A percentile compares a stretch with the other conserved stretches of the same genome.
Conservation (phyloP, 768 basidiomycete species). For the Serendipita sp. region DNA sequence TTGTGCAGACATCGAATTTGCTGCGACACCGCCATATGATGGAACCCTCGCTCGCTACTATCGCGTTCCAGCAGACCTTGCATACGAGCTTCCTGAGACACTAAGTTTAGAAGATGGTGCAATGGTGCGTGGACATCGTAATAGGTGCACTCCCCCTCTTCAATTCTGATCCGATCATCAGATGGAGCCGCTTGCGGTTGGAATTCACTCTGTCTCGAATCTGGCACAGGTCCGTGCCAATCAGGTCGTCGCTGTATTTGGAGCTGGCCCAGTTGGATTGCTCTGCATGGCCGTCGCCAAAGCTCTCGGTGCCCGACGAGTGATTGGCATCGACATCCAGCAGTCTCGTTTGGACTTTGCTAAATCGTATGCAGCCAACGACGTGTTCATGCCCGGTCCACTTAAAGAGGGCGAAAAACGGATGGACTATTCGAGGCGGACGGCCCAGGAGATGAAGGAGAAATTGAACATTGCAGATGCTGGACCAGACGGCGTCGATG, state of each 20-base stretch:
- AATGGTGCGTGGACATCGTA: constrained; percentile 38
- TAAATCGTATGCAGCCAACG: constrained; percentile 66
- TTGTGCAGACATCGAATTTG: constrained; percentile 73
- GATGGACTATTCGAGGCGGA: constrained; percentile 55
- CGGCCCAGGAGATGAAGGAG: constrained; percentile 48
- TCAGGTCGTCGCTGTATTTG: constrained; percentile 70
- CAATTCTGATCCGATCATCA: constrained; percentile 16
- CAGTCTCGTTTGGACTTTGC: constrained; percentile 71
- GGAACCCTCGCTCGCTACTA: constrained; percentile 84
- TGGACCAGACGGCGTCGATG: constrained; percentile 57
- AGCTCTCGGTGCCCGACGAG: constrained; percentile 70
- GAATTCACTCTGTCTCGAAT: constrained; percentile 70
- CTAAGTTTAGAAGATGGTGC: constrained; percentile 88
- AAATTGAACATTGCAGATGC: constrained; percentile 53
- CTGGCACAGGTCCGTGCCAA: constrained; percentile 56
- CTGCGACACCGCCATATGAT: constrained; percentile 86
- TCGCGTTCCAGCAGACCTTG: constrained; percentile 68
- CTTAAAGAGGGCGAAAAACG: constrained; percentile 47
- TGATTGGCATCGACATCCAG: constrained; percentile 74
- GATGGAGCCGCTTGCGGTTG: constrained; percentile 94
- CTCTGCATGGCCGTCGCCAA: constrained; percentile 93
- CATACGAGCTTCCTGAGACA: constrained; percentile 66
- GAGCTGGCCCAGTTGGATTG: constrained; percentile 70
- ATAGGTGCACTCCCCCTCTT: neutral
- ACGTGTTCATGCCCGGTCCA: constrained; percentile 48